phyloP scores from a whole-genome alignment of 495 filamentous ascomycete species.

The Penicillium arizonense region DNA sequence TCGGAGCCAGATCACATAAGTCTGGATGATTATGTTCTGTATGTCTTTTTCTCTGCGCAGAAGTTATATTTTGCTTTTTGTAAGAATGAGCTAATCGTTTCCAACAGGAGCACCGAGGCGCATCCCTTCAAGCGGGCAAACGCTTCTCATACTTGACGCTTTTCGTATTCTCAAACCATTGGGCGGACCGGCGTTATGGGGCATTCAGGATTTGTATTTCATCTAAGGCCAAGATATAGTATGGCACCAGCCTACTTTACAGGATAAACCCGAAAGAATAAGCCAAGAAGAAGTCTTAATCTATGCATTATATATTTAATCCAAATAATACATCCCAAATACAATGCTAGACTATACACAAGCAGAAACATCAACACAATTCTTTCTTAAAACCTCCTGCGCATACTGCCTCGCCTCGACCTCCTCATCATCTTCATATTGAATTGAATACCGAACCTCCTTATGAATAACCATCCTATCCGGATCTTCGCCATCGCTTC shows the following conservation, averaged over 20 bases:
- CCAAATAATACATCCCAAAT: slow-evolving; percentile 1
- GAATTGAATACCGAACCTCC: slow-evolving; percentile 42
- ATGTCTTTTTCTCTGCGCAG: slow-evolving; percentile 17
- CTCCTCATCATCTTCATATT: slow-evolving; percentile 24
- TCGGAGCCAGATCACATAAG: slow-evolving; percentile 64
- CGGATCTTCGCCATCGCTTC: slow-evolving; percentile 17
- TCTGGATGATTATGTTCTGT: slow-evolving; percentile 69
- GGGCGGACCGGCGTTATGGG: background rate
- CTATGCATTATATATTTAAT: background rate
- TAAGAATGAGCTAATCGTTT: background rate
- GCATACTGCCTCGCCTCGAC: background rate
- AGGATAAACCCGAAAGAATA: too few species aligned
- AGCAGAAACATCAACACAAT: slow-evolving; percentile 13
- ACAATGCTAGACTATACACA: slow-evolving; percentile 11
- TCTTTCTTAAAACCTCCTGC: slow-evolving; percentile 1
- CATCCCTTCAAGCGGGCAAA: slow-evolving; percentile 62
- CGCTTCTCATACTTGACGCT: background rate
- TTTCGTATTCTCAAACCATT: background rate
- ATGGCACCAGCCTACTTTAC: too few species aligned
- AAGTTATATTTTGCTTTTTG: background rate
- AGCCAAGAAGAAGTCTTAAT: background rate
- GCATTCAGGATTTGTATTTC: background rate
- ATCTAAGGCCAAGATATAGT: background rate
- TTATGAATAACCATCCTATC: slow-evolving; percentile 47
- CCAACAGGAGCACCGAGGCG: slow-evolving; percentile 68